Base-by-base conservation (phyloP, 345 rosid species). In the Dipteronia dyeriana region DNA sequence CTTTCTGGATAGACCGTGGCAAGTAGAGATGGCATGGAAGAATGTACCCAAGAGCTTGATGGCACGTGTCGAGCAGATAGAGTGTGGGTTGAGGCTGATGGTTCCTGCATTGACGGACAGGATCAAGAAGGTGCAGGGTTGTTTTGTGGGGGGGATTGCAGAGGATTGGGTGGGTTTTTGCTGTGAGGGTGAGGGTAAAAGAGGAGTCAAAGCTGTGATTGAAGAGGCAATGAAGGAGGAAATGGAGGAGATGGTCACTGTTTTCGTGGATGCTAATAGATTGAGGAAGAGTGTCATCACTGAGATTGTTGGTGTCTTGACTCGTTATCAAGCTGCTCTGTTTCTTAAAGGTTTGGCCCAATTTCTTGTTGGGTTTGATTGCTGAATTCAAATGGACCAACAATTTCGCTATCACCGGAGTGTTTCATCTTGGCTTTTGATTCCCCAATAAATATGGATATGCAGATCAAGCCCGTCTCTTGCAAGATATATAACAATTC, bases 301-400 rank as follows among this genome's bases (percentile, higher is more conserved):
- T 57, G 97, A 94, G 62, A 90, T 94, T 67, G 87, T 89, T 70
- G 89, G 87, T 38, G 88, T 90, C 5, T 79, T 85, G 49, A 85
- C 75, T 38, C 80, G 84, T 54, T 91, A 88, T 74, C 95, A 91
- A 59, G 94, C 92, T 0, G 97, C 97, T 79, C 71, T 92, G 85
- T 95, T 90, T 90, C 97, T 95, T 75, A 89, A 95, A 82, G 94
- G 86, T 38, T 81, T 95, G 56, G 90, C 92, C 73, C 91, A 88
- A 79, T 92, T 91, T 83, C 92, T 95, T 76, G 86, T 83, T 79
- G 97, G 98, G 82, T 89, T 76, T 90, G 83, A 81, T 91, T 34
- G 83, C 78, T 49, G 87, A 87, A 64, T 83, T 88, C n/a, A 79
- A 86, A 34, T 51, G 75, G 26, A 57, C 25, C 22, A 57, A 20